phyloP scores from a whole-genome alignment of 768 basidiomycete genomes.

The Pleurotus giganteus region DNA sequence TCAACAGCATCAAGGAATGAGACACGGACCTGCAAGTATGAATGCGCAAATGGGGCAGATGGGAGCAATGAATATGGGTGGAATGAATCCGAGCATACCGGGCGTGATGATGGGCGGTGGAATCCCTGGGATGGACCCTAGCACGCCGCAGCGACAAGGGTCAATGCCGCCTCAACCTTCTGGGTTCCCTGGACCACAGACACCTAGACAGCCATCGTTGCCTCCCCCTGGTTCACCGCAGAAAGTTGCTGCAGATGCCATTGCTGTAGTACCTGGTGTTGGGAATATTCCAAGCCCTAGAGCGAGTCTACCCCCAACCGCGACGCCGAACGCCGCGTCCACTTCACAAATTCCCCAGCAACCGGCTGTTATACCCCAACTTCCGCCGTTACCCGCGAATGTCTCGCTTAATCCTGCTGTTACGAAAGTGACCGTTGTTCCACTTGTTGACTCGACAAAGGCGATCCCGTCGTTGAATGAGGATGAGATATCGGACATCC shows the following conservation, averaged over 20 bases:
- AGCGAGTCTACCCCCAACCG: conserved; percentile 7
- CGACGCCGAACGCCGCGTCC: conserved; percentile 10
- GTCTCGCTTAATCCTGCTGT: conserved; percentile 51
- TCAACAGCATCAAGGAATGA: conserved; percentile 1
- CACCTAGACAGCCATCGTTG: conserved; percentile 7
- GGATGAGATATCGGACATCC: conserved; percentile 49
- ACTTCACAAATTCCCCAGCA: conserved; percentile 13
- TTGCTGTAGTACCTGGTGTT: neutral
- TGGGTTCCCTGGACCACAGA: neutral
- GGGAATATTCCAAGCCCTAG: neutral
- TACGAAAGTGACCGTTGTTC: conserved; percentile 62
- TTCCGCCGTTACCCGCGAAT: conserved; percentile 42
- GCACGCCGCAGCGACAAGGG: conserved; percentile 26
- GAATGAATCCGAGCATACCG: conserved; percentile 18
- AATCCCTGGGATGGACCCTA: conserved; percentile 14
- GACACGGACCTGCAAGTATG: neutral
- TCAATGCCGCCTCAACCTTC: conserved; percentile 20
- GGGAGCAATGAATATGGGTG: conserved; percentile 17
- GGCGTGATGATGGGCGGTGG: conserved; percentile 1
- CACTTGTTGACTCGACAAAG: conserved; percentile 48
- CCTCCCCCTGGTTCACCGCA: conserved; percentile 4
- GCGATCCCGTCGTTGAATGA: conserved; percentile 53
- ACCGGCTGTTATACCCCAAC: conserved; percentile 21
- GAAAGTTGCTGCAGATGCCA: neutral
- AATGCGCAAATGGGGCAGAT: neutral